These are phyloP conservation scores for Phaseolus coccineus DNA, from an alignment of 331 rosid genomes.

Conservation along the genomic window DNA sequence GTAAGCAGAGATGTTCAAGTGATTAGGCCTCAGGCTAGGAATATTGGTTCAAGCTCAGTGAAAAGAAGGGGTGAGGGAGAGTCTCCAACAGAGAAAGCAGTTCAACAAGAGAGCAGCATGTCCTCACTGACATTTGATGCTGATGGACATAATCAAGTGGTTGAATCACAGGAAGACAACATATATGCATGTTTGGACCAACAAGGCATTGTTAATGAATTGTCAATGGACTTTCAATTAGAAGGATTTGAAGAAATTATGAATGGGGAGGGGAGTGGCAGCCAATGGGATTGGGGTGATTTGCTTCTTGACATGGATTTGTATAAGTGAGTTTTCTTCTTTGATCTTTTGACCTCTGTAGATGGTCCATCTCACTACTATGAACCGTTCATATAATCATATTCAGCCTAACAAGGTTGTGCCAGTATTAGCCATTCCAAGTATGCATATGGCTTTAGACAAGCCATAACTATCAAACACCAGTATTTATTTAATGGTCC, in stretches of 20 bases:
- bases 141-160: slow-evolving; percentile 37
- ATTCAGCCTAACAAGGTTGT: background rate
- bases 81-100: slow-evolving; percentile 27
- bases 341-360: background rate
- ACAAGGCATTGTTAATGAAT: slow-evolving; percentile 34
- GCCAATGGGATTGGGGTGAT: slow-evolving; percentile 67
- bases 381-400: background rate
- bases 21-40: slow-evolving; percentile 42
- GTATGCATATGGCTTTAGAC: background rate
- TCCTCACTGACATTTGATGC: slow-evolving; percentile 39
- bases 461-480: background rate
- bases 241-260: slow-evolving; percentile 47
- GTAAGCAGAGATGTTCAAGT: slow-evolving; percentile 40
- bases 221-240: slow-evolving; percentile 48
- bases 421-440: background rate
- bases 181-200: slow-evolving; percentile 41
- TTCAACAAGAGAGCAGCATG: slow-evolving; percentile 43
- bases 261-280: slow-evolving; percentile 41
- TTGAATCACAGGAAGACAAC: slow-evolving; percentile 41
- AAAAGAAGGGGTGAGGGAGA: slow-evolving; percentile 26
- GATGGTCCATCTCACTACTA: background rate
- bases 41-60: slow-evolving; percentile 42
- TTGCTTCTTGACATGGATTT: slow-evolving; percentile 59
- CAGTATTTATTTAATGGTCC: background rate
- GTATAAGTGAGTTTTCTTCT: slow-evolving; percentile 51